These are phyloP conservation scores for Eucalyptus brandiana DNA, from an alignment of 345 rosid genomes.

Conservation along the genomic window DNA sequence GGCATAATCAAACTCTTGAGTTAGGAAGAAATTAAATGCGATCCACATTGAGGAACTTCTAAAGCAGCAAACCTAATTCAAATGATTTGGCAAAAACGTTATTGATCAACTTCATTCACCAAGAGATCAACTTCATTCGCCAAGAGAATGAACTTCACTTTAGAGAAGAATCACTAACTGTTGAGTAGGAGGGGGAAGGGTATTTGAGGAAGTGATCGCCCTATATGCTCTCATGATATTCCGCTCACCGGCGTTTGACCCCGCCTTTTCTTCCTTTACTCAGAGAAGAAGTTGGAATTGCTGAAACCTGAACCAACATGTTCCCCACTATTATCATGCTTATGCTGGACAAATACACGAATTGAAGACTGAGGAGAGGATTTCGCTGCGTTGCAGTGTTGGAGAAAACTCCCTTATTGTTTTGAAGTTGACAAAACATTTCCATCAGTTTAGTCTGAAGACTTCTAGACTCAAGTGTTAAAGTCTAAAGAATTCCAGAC, in stretches of 20 bases:
- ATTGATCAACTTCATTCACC: neutral
- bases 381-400: neutral
- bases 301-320: neutral
- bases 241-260: neutral
- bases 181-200: neutral
- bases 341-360: neutral
- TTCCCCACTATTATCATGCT: neutral
- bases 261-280: neutral
- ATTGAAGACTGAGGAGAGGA: neutral
- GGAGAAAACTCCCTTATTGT: too few relatives aligned
- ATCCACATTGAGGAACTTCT: neutral
- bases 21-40: neutral
- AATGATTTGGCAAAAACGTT: neutral
- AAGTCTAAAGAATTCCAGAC: too few relatives aligned
- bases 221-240: constrained; percentile 4
- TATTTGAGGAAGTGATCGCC: constrained; percentile 1
- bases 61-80: neutral
- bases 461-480: too few relatives aligned
- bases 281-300: neutral
- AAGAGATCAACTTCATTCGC: neutral
- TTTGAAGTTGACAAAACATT: too few relatives aligned
- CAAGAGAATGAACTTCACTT: neutral
- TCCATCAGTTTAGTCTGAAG: too few relatives aligned
- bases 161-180: neutral
- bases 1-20: neutral